A percentile compares a stretch with the other conserved stretches of the same genome.
Evolutionary conservation across 148 eudicot species (phyloP).

Genomic region (Chenopodium suecicum): DNA sequence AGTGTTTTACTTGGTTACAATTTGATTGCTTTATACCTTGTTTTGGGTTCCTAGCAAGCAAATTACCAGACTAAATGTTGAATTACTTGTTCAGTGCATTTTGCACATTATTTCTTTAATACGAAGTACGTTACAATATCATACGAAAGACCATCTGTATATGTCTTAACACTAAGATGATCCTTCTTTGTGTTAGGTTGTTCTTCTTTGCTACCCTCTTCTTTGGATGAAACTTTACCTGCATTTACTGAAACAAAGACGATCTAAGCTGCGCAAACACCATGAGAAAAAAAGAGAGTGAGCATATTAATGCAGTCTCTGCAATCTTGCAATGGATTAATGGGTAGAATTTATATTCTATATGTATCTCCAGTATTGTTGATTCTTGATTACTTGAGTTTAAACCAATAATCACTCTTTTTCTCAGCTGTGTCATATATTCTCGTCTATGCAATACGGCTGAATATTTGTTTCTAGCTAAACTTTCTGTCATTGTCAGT

Average conservation of each 20-base stretch:
- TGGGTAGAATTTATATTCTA: background rate
- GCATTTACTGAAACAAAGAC: constrained; percentile 75
- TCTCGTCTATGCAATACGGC: background rate
- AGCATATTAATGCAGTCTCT: constrained; percentile 22
- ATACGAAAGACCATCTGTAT: background rate
- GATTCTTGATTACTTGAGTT: background rate
- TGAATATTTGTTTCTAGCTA: background rate
- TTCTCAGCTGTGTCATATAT: background rate
- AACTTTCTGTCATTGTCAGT: background rate
- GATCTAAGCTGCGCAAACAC: constrained; percentile 54
- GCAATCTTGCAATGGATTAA: background rate
- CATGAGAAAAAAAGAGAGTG: constrained; percentile 52
- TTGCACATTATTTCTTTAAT: background rate
- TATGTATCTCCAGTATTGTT: background rate
- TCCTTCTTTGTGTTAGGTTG: constrained; percentile 38
- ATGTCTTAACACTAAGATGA: background rate
- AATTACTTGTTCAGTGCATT: background rate
- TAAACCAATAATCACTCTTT: background rate
- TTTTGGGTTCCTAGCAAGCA: background rate
- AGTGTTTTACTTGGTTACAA: background rate
- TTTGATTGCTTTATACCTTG: background rate
- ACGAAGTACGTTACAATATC: background rate
- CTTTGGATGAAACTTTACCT: constrained; percentile 77
- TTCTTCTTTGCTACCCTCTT: constrained; percentile 74
- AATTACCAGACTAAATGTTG: background rate